phyloP scores from a whole-genome alignment of 2,329 filamentous ascomycete species.

The Penicillium sp. region DNA sequence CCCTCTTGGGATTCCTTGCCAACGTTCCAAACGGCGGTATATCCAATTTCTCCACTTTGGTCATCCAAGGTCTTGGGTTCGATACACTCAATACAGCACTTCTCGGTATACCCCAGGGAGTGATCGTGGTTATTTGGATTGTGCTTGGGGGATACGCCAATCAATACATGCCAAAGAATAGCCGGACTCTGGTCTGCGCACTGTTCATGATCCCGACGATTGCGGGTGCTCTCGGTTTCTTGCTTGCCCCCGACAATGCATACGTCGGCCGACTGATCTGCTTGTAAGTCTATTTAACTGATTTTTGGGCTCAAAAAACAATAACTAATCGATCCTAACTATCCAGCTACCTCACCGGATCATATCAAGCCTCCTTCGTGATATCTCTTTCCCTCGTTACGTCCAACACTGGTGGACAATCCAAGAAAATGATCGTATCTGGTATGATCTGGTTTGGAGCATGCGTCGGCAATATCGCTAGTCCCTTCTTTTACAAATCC shows the following conservation, averaged over 20 bases:
- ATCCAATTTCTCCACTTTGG: conserved; percentile 29
- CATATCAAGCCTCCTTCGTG: conserved; percentile 36
- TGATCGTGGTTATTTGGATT: conserved; percentile 25
- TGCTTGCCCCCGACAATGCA: conserved; percentile 34
- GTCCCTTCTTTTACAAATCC: conserved; percentile 10
- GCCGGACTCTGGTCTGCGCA: background rate
- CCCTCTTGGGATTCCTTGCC: conserved; percentile 12
- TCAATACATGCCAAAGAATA: background rate
- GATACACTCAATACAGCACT: conserved; percentile 21
- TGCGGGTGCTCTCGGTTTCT: conserved; percentile 2
- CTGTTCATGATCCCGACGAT: background rate
- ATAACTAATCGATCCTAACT: background rate
- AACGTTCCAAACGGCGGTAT: conserved; percentile 33
- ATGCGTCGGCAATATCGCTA: conserved; percentile 27
- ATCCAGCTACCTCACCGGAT: background rate
- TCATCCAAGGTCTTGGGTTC: conserved; percentile 30
- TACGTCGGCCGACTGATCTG: background rate
- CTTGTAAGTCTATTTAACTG: conserved; percentile 31
- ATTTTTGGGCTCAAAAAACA: conserved; percentile 37
- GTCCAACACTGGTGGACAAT: conserved; percentile 28
- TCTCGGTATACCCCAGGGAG: conserved; percentile 29
- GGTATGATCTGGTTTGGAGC: conserved; percentile 27
- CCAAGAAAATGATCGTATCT: conserved; percentile 29
- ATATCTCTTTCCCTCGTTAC: conserved; percentile 30
- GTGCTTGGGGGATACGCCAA: conserved; percentile 10